Conservation (phyloP, 768 basidiomycete genomes). For the Gelatoporia subvermispora region DNA sequence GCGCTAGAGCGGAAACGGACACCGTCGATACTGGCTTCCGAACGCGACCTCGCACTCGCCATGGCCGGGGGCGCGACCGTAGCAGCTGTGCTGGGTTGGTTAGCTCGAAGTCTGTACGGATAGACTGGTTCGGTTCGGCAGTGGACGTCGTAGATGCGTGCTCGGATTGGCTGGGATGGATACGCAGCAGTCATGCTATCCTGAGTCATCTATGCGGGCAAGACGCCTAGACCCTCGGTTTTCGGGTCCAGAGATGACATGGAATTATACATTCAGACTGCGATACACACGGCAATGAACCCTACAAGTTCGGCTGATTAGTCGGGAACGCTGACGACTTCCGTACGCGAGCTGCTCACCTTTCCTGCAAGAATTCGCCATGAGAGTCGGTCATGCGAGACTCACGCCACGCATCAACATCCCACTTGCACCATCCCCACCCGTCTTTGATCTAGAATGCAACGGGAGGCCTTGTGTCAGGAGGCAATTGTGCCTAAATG, state of each 20-base stretch:
- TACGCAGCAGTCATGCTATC: background rate
- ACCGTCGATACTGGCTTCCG: constrained; percentile 2
- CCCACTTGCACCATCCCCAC: constrained; percentile 67
- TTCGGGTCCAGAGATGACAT: background rate
- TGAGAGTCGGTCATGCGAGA: constrained; percentile 34
- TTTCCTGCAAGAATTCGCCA: constrained; percentile 46
- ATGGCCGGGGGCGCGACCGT: constrained; percentile 17
- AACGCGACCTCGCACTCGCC: constrained; percentile 20
- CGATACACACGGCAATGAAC: constrained; percentile 52
- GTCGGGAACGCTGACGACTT: background rate
- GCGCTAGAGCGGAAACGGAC: constrained; percentile 8
- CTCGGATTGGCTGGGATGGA: background rate
- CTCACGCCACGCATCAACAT: constrained; percentile 42
- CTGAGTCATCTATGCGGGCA: background rate
- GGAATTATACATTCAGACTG: constrained; percentile 31
- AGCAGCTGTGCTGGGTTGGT: constrained; percentile 23
- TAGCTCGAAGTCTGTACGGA: constrained; percentile 25
- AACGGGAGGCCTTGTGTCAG: too few species aligned
- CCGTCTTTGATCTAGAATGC: constrained; percentile 51
- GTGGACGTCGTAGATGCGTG: background rate
- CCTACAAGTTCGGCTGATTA: constrained; percentile 19
- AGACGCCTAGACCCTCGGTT: background rate
- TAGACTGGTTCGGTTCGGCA: constrained; percentile 3
- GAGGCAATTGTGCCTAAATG: too few species aligned
- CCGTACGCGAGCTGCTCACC: constrained; percentile 30